Conservation (phyloP, 2,329 filamentous ascomycete genomes). For the Venturiaceae sp. region DNA sequence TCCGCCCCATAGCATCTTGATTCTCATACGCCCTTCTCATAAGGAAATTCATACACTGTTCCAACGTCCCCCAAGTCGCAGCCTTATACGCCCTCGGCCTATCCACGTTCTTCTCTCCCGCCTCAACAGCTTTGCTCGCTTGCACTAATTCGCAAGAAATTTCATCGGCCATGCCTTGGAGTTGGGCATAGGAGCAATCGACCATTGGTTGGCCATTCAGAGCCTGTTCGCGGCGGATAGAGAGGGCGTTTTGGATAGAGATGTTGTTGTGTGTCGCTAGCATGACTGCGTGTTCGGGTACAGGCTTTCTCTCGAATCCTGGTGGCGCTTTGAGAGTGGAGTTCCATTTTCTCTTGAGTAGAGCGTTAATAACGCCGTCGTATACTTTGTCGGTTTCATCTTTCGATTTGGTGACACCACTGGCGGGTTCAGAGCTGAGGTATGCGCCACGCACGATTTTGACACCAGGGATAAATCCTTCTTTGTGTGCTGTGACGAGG, state of each 20-base stretch:
- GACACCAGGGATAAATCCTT: slow-evolving; percentile 43
- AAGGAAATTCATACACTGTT: slow-evolving; percentile 73
- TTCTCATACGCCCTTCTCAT: slow-evolving; percentile 49
- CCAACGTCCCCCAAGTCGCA: slow-evolving; percentile 46
- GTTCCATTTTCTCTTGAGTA: slow-evolving; percentile 57
- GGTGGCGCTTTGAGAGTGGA: slow-evolving; percentile 36
- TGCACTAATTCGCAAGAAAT: slow-evolving; percentile 54
- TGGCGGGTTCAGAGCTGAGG: slow-evolving; percentile 38
- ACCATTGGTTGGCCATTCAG: slow-evolving; percentile 30
- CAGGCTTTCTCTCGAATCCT: slow-evolving; percentile 15
- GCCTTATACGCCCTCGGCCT: slow-evolving; percentile 43
- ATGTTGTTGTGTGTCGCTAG: slow-evolving; percentile 76
- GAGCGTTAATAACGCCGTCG: slow-evolving; percentile 56
- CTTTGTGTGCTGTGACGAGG: slow-evolving; percentile 33
- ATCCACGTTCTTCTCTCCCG: slow-evolving; percentile 28
- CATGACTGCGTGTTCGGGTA: slow-evolving; percentile 48
- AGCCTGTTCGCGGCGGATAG: slow-evolving; percentile 37
- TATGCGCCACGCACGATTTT: slow-evolving; percentile 51
- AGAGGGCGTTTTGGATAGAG: slow-evolving; percentile 50
- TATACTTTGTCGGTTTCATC: slow-evolving; percentile 52
- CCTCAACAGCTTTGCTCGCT: slow-evolving; percentile 25
- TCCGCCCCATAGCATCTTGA: slow-evolving; percentile 49
- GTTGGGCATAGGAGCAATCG: slow-evolving; percentile 59
- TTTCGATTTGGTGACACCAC: slow-evolving; percentile 44
- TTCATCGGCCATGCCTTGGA: slow-evolving; percentile 95